Percentiles rank a stretch among this genome's conserved stretches.
phyloP scores from a whole-genome alignment of 768 basidiomycete genomes.

The Trametes coccinea region DNA sequence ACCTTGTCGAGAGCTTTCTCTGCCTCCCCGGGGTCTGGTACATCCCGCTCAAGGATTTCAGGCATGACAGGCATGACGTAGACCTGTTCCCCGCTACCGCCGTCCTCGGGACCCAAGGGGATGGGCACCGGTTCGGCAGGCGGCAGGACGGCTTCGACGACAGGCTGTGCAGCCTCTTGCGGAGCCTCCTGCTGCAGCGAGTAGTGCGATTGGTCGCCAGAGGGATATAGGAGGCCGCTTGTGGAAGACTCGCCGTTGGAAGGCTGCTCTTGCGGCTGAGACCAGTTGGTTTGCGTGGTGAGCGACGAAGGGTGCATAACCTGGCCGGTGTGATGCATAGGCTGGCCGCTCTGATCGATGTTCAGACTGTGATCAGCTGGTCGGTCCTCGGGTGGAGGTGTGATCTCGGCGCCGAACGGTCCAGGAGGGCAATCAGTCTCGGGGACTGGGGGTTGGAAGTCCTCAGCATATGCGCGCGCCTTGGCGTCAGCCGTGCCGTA shows the following conservation, averaged over 20 bases:
- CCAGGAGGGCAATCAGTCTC: neutral
- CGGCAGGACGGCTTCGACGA: constrained; percentile 4
- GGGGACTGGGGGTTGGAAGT: constrained; percentile 4
- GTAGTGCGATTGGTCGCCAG: constrained; percentile 1
- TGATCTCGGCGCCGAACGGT: neutral
- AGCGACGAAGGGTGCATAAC: constrained; percentile 5
- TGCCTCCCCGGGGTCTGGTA: constrained; percentile 48
- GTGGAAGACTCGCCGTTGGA: neutral
- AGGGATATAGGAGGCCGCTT: neutral
- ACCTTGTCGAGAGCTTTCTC: constrained; percentile 57
- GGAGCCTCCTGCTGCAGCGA: neutral
- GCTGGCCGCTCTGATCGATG: neutral
- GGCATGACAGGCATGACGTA: constrained; percentile 15
- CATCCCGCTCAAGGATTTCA: neutral
- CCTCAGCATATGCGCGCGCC: constrained; percentile 2
- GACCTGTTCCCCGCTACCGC: constrained; percentile 5
- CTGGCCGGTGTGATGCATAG: neutral
- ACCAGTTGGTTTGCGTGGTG: neutral
- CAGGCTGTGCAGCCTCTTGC: neutral
- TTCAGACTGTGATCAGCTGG: neutral
- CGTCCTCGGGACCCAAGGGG: constrained; percentile 4
- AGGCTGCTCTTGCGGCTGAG: neutral
- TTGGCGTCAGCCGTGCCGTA: constrained; percentile 34
- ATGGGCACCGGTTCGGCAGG: constrained; percentile 6
- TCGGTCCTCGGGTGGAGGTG: neutral